Percentiles rank a stretch among this genome's conserved stretches.
phyloP scores from a whole-genome alignment of 768 basidiomycete species.

The Clitopilus hobsonii region DNA sequence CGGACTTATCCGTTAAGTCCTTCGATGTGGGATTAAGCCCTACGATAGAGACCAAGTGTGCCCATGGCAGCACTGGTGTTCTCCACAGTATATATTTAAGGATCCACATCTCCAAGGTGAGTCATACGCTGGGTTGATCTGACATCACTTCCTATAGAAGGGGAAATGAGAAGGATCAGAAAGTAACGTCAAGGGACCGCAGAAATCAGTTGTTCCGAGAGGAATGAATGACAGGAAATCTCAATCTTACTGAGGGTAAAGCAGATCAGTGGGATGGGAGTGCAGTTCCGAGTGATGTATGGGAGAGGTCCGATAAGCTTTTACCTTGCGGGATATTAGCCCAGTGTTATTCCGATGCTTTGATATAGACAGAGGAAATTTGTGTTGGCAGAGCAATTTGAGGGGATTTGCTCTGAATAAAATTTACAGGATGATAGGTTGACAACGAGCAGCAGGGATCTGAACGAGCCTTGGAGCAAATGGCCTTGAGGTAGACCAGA shows the following conservation, averaged over 20 bases:
- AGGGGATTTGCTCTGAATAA: no score
- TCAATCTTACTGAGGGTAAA: not conserved
- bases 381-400: no score
- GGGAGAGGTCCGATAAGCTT: no score
- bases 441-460: not conserved
- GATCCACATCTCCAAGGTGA: not conserved
- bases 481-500: not conserved
- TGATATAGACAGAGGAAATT: no score
- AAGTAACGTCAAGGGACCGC: not conserved
- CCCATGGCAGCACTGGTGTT: no score
- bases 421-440: not conserved
- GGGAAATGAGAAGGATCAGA: not conserved
- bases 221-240: not conserved
- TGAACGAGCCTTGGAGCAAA: not conserved
- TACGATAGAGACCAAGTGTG: no score
- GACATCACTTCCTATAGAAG: not conserved
- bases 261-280: not conserved
- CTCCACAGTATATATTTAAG: no score
- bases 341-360: no score
- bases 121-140: not conserved
- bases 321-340: no score
- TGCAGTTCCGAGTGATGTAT: not conserved
- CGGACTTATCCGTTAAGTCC: no score
- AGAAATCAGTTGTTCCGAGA: not conserved
- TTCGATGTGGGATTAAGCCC: no score